Conservation (phyloP, 139 green algal species). For the Diplosphaera chodatii region DNA sequence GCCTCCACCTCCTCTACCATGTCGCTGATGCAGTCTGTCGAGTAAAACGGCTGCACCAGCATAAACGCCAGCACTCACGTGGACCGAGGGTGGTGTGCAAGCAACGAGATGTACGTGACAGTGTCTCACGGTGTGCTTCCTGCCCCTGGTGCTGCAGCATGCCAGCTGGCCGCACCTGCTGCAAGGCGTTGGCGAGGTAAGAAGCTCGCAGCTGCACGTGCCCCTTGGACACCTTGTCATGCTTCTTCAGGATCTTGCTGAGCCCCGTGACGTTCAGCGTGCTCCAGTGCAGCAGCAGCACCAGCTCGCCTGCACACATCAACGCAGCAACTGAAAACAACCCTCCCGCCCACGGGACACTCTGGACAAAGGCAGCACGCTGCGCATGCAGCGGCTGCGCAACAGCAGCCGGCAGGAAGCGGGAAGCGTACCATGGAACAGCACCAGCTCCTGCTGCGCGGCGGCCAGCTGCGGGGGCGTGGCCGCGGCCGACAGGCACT, state of each 20-base stretch:
- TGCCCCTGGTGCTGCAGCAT: neutral
- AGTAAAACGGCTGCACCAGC: conserved; percentile 55
- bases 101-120: no score
- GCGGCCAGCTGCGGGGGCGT: neutral
- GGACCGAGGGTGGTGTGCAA: no score
- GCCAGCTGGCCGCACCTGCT: conserved; percentile 35
- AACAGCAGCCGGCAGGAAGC: neutral
- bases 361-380: no score
- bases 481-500: conserved; percentile 4
- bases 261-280: conserved; percentile 71
- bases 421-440: conserved; percentile 19
- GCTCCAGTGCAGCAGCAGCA: conserved; percentile 75
- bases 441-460: conserved; percentile 4
- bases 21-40: conserved; percentile 53
- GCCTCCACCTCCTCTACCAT: conserved; percentile 55
- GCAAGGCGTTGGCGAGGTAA: conserved; percentile 58
- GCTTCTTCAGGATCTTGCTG: conserved; percentile 88
- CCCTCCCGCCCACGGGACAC: no score
- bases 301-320: conserved; percentile 40
- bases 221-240: conserved; percentile 21
- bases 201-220: conserved; percentile 43
- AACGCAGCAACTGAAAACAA: conserved; percentile 11
- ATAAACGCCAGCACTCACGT: neutral
- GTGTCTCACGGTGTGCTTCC: no score
- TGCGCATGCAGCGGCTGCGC: no score